Percentiles rank a stretch among this genome's conserved stretches.
phyloP scores from a whole-genome alignment of 164 flowering plant species.

The Umbellularia californica region DNA sequence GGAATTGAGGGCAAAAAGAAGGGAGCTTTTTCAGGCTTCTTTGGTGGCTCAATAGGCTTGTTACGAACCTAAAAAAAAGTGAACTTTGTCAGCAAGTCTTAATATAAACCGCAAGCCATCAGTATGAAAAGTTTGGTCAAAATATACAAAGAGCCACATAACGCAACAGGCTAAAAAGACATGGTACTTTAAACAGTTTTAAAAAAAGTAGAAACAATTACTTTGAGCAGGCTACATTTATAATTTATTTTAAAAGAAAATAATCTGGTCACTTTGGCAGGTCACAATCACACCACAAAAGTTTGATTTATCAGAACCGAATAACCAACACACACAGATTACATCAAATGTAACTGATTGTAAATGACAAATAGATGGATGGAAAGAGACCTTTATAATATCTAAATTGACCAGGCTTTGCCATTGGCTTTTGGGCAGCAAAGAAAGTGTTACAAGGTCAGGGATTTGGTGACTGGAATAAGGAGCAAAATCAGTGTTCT shows the following conservation, averaged over 20 bases:
- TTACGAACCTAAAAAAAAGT: constrained; percentile 57
- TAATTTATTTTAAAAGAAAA: not conserved
- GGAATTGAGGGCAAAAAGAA: constrained; percentile 94
- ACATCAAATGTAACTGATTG: not conserved
- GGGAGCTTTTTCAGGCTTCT: constrained; percentile 90
- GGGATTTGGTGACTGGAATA: constrained; percentile 51
- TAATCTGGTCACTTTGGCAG: not conserved
- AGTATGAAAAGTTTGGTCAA: not conserved
- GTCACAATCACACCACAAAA: not conserved
- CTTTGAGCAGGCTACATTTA: not conserved
- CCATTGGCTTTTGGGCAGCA: constrained; percentile 97
- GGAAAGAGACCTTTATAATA: constrained; percentile 64
- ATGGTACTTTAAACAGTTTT: not conserved
- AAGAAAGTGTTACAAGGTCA: constrained; percentile 87
- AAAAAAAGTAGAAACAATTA: not conserved
- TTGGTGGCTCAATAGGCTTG: constrained; percentile 95
- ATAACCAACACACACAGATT: too few relatives aligned
- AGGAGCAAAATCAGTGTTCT: constrained; percentile 13
- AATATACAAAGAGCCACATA: not conserved
- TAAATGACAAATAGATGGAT: not conserved
- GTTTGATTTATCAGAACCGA: not conserved
- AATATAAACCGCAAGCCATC: not conserved
- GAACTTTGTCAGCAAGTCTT: not conserved
- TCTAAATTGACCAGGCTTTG: constrained; percentile 88
- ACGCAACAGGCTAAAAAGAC: not conserved